These are phyloP conservation scores for Emydomyces testavorans DNA, from an alignment of 2,329 filamentous ascomycete genomes.

Conservation along the genomic window DNA sequence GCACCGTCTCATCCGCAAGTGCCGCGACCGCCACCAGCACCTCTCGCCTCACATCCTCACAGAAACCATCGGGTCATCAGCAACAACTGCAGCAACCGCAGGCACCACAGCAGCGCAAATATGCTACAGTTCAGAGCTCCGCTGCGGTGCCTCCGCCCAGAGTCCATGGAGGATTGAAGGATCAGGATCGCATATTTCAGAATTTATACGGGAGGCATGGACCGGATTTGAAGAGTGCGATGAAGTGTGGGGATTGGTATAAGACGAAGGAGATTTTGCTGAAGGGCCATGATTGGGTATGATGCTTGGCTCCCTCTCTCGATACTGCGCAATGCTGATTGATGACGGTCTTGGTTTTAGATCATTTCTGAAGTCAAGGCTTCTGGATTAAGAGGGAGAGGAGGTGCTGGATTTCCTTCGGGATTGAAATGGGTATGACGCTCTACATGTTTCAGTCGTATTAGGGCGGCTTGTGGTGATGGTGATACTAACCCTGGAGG, in stretches of 20 bases:
- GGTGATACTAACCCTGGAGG: constrained; percentile 10
- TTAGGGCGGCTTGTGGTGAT: neutral
- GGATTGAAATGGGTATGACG: constrained; percentile 89
- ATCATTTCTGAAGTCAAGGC: constrained; percentile 97
- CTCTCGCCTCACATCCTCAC: constrained; percentile 21
- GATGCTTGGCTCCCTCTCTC: neutral
- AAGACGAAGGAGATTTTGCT: constrained; percentile 97
- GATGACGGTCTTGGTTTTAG: constrained; percentile 34
- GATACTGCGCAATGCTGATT: no score
- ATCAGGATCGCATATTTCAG: constrained; percentile 98
- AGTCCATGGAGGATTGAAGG: constrained; percentile 75
- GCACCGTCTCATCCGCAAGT: constrained; percentile 28
- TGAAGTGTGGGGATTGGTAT: constrained; percentile 98
- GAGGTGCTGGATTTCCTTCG: constrained; percentile 94
- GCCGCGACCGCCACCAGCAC: constrained; percentile 22
- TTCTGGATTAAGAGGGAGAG: constrained; percentile 86
- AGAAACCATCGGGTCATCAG: constrained; percentile 25
- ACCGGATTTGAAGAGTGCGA: constrained; percentile 80
- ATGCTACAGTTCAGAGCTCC: constrained; percentile 71
- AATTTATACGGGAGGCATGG: constrained; percentile 94
- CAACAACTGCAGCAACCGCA: constrained; percentile 33
- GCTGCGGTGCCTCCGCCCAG: constrained; percentile 48
- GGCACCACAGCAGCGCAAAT: constrained; percentile 49
- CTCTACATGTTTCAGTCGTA: constrained; percentile 18
- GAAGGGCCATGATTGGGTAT: constrained; percentile 90